phyloP scores from a whole-genome alignment of 352 stramenopile species.

The Globisporangium canariense region DNA sequence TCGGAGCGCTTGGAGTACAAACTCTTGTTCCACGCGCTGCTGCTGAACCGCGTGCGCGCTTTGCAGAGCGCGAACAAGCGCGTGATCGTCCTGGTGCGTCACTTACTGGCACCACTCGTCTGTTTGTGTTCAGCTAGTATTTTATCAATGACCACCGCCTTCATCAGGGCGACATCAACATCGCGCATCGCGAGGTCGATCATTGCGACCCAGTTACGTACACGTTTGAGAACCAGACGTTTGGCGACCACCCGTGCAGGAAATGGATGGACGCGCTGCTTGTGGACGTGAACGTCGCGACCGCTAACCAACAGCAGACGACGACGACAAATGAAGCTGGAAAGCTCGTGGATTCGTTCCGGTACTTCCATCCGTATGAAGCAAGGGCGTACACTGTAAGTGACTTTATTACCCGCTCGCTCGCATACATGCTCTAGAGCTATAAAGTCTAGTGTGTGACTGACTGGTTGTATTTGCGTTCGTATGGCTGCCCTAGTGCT shows the following conservation, averaged over 20 bases:
- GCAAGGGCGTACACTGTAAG: conserved; percentile 79
- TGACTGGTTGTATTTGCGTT: conserved; percentile 1
- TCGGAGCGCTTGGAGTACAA: conserved; percentile 84
- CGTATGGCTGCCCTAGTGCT: conserved; percentile 47
- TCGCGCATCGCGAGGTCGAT: conserved; percentile 76
- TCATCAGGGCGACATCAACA: conserved; percentile 78
- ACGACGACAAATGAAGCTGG: neutral
- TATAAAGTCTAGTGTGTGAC: neutral
- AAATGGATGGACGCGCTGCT: conserved; percentile 52
- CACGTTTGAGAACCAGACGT: conserved; percentile 28
- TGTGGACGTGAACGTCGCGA: conserved; percentile 9
- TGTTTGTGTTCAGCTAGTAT: neutral
- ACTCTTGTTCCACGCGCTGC: conserved; percentile 68
- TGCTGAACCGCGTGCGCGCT: conserved; percentile 59
- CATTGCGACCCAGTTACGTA: conserved; percentile 52
- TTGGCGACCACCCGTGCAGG: conserved; percentile 61
- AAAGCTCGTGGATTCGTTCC: conserved; percentile 77
- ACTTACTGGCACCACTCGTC: no score
- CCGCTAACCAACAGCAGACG: neutral
- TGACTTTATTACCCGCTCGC: neutral
- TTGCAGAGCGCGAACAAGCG: conserved; percentile 45
- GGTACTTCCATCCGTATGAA: conserved; percentile 66
- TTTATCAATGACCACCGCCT: neutral
- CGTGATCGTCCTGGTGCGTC: conserved; percentile 63
- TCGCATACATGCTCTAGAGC: no score